Evolutionary conservation across 176 grass and related monocot species (phyloP), one percentile per base, ranked within the genome.

Genomic region (Carex cristatella): DNA sequence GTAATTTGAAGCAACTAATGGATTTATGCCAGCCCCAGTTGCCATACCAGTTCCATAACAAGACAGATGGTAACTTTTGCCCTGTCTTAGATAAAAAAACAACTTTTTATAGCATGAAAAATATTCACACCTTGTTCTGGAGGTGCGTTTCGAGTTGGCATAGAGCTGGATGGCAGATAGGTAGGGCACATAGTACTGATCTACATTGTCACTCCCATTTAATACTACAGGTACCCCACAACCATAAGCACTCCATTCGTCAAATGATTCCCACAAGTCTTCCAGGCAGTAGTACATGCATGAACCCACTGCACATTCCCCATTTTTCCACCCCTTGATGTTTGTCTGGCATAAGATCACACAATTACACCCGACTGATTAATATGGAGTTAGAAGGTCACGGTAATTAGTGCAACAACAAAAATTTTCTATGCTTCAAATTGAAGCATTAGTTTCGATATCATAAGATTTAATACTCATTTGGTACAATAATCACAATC

Each of bases 211-310:
- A 64, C 46, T 89, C 15, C 87, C 93, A 89, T 94, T 95, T 87
- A 99, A 86, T 84, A 94, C 60, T 62, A 99, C 86, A 19, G 96
- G 96, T 73, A 95, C 96, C 76, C 96, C 96, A 30, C 91, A 93
- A 11, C 96, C 96, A 89, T 95, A 99, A 28, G 91, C 96, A 80
- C 96, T 95, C 96, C 96, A 99, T 85, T 99, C 96, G 48, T 92
- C 92, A 83, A 95, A 99, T 60, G 90, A 92, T 85, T 99, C 96
- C 93, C 93, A 99, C 7, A 99, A 86, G 87, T 95, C 93, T 85
- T 88, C 91, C 75, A 99, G 93, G 57, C 88, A 79, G 85, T 92
- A 99, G 82, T 94, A 91, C 15, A 89, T 91, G 31, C 62, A 65
- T 16, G 73, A 79, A 86, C 81, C 84, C 80, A 79, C 72, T 51